phyloP scores from a whole-genome alignment of 2,329 filamentous ascomycete genomes.

The Ophiostoma ips region DNA sequence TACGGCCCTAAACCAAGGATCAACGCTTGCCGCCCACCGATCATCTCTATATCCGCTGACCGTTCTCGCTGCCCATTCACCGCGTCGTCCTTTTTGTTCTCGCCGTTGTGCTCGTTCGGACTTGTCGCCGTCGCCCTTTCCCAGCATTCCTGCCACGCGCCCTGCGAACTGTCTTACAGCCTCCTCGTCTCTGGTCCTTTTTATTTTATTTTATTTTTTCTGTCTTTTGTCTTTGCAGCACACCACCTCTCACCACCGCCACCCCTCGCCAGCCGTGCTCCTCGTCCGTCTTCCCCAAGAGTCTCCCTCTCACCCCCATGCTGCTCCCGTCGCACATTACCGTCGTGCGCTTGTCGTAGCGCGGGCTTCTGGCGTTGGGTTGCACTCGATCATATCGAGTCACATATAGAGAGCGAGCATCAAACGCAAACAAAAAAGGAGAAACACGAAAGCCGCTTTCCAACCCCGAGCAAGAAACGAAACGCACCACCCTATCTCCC shows the following conservation, averaged over 20 bases:
- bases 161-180: background rate
- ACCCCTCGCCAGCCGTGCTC: background rate
- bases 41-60: no score
- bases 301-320: slow-evolving; percentile 8
- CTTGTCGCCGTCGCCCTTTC: background rate
- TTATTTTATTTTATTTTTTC: background rate
- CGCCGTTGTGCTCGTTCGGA: no score
- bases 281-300: background rate
- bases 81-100: no score
- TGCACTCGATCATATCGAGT: slow-evolving; percentile 1
- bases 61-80: no score
- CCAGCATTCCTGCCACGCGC: background rate
- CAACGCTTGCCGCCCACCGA: no score
- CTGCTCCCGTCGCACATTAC: slow-evolving; percentile 9
- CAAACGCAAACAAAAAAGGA: background rate
- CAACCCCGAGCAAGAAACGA: no score
- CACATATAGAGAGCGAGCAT: background rate
- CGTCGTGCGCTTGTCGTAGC: slow-evolving; percentile 11
- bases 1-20: no score
- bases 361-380: slow-evolving; percentile 8
- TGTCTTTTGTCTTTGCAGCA: no score
- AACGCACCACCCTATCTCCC: no score
- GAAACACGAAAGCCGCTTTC: background rate
- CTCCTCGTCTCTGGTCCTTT: background rate
- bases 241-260: background rate